phyloP scores from a whole-genome alignment of 78 protist genomes.

The Diacronema lutheri region DNA sequence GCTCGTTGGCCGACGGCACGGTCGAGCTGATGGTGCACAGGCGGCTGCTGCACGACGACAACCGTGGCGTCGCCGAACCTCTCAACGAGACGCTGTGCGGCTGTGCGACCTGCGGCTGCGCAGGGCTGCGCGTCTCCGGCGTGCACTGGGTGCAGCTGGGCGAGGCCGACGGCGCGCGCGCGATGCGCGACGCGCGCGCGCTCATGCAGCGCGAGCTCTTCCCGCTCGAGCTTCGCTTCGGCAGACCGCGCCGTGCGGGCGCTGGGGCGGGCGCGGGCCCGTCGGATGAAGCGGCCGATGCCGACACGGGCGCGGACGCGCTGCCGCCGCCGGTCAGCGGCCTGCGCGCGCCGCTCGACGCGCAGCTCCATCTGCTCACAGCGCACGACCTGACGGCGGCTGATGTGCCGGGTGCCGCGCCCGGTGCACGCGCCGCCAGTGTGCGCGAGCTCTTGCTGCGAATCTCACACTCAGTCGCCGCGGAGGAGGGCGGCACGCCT shows the following conservation, averaged over 20 bases:
- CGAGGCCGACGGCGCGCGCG: neutral
- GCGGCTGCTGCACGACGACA: conserved; percentile 65
- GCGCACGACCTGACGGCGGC: neutral
- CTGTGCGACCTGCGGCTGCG: conserved; percentile 25
- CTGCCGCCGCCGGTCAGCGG: neutral
- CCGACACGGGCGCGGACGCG: neutral
- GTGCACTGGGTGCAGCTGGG: neutral
- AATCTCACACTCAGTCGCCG: neutral
- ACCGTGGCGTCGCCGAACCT: conserved; percentile 85
- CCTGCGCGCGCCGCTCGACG: neutral
- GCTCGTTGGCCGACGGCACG: conserved; percentile 49
- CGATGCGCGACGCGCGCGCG: neutral
- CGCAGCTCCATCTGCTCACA: neutral
- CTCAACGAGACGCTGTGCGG: conserved; percentile 74
- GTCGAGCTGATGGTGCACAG: conserved; percentile 87
- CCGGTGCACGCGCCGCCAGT: neutral
- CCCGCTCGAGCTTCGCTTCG: neutral
- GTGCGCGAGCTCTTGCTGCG: conserved; percentile 6
- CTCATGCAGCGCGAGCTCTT: neutral
- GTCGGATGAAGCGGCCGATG: neutral
- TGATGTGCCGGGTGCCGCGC: neutral
- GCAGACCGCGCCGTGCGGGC: neutral
- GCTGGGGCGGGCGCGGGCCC: too few relatives aligned
- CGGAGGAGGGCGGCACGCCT: too few relatives aligned
- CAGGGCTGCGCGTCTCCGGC: conserved; percentile 18